Percentiles rank a stretch among this genome's conserved stretches.
Conservation (phyloP, 1,139 yeast genomes). For the Candida dubliniensis region DNA sequence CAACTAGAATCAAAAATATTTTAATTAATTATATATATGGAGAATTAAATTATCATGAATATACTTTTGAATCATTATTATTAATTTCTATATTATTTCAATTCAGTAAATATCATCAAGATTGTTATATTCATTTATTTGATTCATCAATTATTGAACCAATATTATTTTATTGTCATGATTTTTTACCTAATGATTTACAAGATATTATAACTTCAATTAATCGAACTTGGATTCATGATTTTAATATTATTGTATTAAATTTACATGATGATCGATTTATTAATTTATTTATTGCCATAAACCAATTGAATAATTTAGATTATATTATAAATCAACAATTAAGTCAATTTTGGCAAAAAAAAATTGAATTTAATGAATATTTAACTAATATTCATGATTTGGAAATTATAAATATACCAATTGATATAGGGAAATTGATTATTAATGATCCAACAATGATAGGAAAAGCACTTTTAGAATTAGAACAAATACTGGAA, state of each 20-base stretch:
- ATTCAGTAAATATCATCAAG: constrained; percentile 25
- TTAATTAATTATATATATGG: constrained; percentile 39
- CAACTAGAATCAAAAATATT: constrained; percentile 5
- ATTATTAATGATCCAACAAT: constrained; percentile 13
- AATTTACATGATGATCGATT: constrained; percentile 24
- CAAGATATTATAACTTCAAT: constrained; percentile 37
- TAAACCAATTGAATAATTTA: constrained; percentile 27
- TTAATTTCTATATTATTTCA: constrained; percentile 39
- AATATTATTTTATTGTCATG: constrained; percentile 49
- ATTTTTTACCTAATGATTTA: constrained; percentile 42
- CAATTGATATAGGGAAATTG: constrained; percentile 18
- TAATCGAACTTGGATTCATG: constrained; percentile 48
- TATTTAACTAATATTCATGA: constrained; percentile 9
- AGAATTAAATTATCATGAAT: constrained; percentile 42
- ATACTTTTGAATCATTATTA: constrained; percentile 47
- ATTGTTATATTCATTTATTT: constrained; percentile 46
- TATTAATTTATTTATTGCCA: constrained; percentile 30
- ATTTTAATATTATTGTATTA: constrained; percentile 30
- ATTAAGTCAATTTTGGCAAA: constrained; percentile 11
- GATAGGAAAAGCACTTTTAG: constrained; percentile 8
- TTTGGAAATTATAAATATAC: constrained; percentile 14
- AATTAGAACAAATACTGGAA: constrained; percentile 6
- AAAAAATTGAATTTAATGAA: not conserved
- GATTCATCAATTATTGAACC: constrained; percentile 59
- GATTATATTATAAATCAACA: constrained; percentile 20